Base-by-base conservation (phyloP, 2,329 filamentous ascomycete species). In the Aspergillus neoniger region DNA sequence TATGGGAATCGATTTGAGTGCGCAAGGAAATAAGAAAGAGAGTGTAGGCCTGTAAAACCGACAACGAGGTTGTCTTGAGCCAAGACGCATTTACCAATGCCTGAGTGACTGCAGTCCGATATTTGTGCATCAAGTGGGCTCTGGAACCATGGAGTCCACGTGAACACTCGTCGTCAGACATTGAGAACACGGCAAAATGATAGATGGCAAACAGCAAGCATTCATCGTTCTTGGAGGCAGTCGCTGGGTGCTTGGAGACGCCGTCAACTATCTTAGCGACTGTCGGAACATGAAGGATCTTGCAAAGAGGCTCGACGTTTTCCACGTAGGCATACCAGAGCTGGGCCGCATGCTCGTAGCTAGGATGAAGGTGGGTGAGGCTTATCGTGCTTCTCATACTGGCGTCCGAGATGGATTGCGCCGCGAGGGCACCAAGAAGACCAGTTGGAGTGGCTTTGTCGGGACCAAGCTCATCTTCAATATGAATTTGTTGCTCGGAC, bases 321-420 rank as follows among this genome's bases (percentile, higher is more conserved):
- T 91, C 86, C 5, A 92, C 77, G 65, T 88, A 92, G 8, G 86
- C 80, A 71, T 92, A 88, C 91, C 91, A 94, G 5, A 94, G 81
- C 54, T 83, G 82, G 68, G 91, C 87, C 25, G 90, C 84, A 36
- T 68, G 58, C 17, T 63, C 59, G 14, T 67, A 51, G 6, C 55
- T 59, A 4, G 72, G 74, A 47, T 75, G 72, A 67, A 65, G 49
- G 62, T 72, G 67, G 60, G 49, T 4, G 23, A 38, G 10, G 6
- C 30, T 1, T 36, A 15, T 36, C 12, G 4, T 14, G 32, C 32
- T 36, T 2, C 32, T 14, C 10, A 5, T 12, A 14, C 30, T 14
- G 6, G 32, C 32, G 10, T 36, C 32, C 12, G 5, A 36, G 12
- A 36, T 36, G 1, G 32, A 36, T 2, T 36, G 32, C 32, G 32